Evolutionary conservation across 2,329 filamentous ascomycete species (phyloP).

Genomic region (Tolypocladium album): DNA sequence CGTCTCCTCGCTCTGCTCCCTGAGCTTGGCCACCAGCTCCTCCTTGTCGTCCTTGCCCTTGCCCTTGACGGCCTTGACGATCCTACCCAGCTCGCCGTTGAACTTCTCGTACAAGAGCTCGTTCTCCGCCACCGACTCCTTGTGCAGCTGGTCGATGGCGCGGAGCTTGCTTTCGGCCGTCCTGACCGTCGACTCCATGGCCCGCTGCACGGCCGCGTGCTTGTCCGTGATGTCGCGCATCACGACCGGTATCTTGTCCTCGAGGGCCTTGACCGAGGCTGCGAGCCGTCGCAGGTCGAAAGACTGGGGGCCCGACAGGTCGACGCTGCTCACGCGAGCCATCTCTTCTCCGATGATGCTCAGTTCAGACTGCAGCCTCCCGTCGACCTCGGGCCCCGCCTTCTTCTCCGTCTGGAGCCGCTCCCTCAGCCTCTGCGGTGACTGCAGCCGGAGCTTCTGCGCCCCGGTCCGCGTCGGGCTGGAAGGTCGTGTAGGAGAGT

Average conservation of each 20-base stretch:
- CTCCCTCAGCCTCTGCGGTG: conserved; percentile 68
- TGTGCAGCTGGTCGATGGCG: conserved; percentile 79
- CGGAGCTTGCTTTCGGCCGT: conserved; percentile 69
- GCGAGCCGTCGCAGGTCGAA: conserved; percentile 38
- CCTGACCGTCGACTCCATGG: conserved; percentile 61
- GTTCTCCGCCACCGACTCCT: conserved; percentile 81
- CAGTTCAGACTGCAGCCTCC: conserved; percentile 62
- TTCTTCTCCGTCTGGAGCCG: conserved; percentile 74
- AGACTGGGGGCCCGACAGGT: conserved; percentile 16
- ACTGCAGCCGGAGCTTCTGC: conserved; percentile 56
- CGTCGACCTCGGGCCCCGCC: conserved; percentile 59
- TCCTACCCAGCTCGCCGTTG: conserved; percentile 80
- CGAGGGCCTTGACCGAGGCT: conserved; percentile 53
- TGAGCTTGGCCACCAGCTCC: conserved; percentile 61
- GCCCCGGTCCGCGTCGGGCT: conserved; percentile 21
- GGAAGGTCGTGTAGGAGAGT: conserved; percentile 11
- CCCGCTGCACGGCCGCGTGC: conserved; percentile 54
- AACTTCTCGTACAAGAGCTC: conserved; percentile 87
- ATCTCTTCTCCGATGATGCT: conserved; percentile 74
- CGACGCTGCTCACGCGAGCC: conserved; percentile 39
- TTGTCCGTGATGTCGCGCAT: conserved; percentile 49
- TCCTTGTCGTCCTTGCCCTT: conserved; percentile 69
- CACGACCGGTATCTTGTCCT: conserved; percentile 51
- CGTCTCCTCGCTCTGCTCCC: conserved; percentile 67
- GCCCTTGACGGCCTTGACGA: conserved; percentile 63